phyloP scores from a whole-genome alignment of 495 filamentous ascomycete species.

The Hyaloscypha finlandica region DNA sequence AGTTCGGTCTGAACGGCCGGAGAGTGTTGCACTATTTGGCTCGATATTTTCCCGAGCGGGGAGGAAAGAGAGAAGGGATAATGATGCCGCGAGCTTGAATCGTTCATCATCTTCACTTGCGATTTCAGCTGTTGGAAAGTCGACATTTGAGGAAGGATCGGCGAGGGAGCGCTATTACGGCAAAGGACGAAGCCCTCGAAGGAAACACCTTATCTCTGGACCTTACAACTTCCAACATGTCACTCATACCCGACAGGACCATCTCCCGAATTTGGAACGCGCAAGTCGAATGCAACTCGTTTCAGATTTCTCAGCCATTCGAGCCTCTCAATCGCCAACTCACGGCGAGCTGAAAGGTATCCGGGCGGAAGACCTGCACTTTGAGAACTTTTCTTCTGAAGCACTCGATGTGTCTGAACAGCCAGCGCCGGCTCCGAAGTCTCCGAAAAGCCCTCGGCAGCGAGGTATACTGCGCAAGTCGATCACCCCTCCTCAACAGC shows the following conservation, averaged over 20 bases:
- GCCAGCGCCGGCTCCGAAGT: background rate
- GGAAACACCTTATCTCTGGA: slow-evolving; percentile 64
- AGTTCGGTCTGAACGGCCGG: slow-evolving; percentile 44
- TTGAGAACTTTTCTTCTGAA: slow-evolving; percentile 62
- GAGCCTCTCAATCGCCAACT: slow-evolving; percentile 62
- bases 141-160: slow-evolving; percentile 19
- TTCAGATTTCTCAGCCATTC: slow-evolving; percentile 66
- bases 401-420: slow-evolving; percentile 11
- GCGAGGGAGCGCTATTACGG: slow-evolving; percentile 27
- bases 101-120: slow-evolving; percentile 24
- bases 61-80: slow-evolving; percentile 22
- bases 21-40: slow-evolving; percentile 56
- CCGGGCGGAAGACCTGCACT: slow-evolving; percentile 64
- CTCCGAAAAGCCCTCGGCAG: slow-evolving; percentile 18
- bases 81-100: background rate
- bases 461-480: slow-evolving; percentile 17
- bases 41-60: slow-evolving; percentile 44
- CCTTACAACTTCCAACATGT: slow-evolving; percentile 91
- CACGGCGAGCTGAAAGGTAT: slow-evolving; percentile 62
- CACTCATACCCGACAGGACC: slow-evolving; percentile 69
- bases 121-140: background rate
- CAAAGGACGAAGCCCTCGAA: slow-evolving; percentile 18
- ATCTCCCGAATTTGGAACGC: slow-evolving; percentile 59
- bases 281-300: slow-evolving; percentile 61
- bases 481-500: slow-evolving; percentile 2